Base-by-base conservation (phyloP, 164 flowering plant species). In the Cinnamomum chago region DNA sequence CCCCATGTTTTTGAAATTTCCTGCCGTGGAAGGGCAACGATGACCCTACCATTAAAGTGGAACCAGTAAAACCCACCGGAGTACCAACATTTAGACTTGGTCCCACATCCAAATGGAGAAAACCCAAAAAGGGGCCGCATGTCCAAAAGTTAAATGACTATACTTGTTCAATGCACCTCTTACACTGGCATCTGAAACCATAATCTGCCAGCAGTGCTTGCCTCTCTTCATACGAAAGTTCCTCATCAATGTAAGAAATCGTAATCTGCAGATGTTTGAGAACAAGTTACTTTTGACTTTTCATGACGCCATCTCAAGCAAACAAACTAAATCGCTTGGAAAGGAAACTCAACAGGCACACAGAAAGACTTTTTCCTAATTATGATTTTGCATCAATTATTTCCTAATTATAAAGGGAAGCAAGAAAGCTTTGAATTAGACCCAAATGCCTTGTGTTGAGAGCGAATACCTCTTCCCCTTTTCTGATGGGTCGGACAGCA, bases 171-270 rank as follows among this genome's bases (percentile, higher is more conserved):
- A 78, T 27, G 79, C 99, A 95, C 77, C 83, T 92, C 47, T 84
- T 50, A 76, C 99, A 95, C 70, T 72, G 84, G 86, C 99, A 95
- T 75, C 60, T 81, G 81, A 95, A 94, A 20, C 95, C 94, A 77
- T 95, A 95, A 76, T 93, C 98, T 72, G 94, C 98, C 71, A 95
- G 95, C 62, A 78, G 75, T 70, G 83, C 88, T 69, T 88, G 94
- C 79, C 99, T 89, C 78, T 90, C 97, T 74, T 89, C 89, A 47
- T 79, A 89, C 12, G 91, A 84, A 58, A 91, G 88, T 58, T 91
- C 91, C 83, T 93, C 98, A 50, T 93, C 96, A 47, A 95, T 92
- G 73, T 95, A 95, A 58, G 99, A 95, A 76, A 95, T 92, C 14
- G 97, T 93, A 62, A 93, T 81, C 99, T 95, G 90, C 65, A 83